A percentile compares a stretch with the other conserved stretches of the same genome.
These are phyloP conservation scores for Beauveria asiatica DNA, from an alignment of 2,329 filamentous ascomycete genomes.

Conservation along the genomic window DNA sequence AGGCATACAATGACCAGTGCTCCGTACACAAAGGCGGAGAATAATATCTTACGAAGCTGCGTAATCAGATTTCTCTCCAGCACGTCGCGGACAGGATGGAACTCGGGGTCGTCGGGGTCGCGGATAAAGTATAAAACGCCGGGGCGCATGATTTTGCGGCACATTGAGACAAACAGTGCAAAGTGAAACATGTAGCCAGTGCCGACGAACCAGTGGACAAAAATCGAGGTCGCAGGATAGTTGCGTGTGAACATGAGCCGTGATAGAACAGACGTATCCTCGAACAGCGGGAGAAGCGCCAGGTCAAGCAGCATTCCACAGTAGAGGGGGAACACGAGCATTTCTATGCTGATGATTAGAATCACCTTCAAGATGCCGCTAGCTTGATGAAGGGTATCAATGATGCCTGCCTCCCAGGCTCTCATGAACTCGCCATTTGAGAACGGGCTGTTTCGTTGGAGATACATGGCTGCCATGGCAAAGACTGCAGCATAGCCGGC, in stretches of 20 bases:
- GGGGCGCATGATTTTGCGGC: conserved; percentile 90
- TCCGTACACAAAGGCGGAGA: conserved; percentile 92
- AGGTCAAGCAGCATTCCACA: conserved; percentile 86
- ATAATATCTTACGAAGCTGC: conserved; percentile 90
- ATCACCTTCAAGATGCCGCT: conserved; percentile 97
- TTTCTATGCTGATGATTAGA: conserved; percentile 96
- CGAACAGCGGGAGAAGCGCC: conserved; percentile 83
- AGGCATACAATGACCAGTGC: conserved; percentile 87
- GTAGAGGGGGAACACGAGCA: conserved; percentile 94
- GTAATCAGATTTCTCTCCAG: conserved; percentile 86
- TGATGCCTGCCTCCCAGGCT: conserved; percentile 65
- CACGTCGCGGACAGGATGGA: conserved; percentile 94
- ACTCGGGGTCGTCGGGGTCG: conserved; percentile 95
- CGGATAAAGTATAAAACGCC: conserved; percentile 97
- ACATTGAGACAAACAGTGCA: conserved; percentile 97
- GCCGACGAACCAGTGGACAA: conserved; percentile 97
- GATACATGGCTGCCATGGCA: conserved; percentile 66
- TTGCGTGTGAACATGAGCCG: conserved; percentile 69
- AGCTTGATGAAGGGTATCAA: conserved; percentile 82
- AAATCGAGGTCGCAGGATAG: conserved; percentile 82
- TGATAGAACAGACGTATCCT: conserved; percentile 66
- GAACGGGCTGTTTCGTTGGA: conserved; percentile 64
- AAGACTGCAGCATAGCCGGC: conserved; percentile 75
- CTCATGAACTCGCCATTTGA: conserved; percentile 47
- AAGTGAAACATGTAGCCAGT: conserved; percentile 99